Conservation (phyloP, 2,329 filamentous ascomycete species). For the Phaeosphaeria sp. region DNA sequence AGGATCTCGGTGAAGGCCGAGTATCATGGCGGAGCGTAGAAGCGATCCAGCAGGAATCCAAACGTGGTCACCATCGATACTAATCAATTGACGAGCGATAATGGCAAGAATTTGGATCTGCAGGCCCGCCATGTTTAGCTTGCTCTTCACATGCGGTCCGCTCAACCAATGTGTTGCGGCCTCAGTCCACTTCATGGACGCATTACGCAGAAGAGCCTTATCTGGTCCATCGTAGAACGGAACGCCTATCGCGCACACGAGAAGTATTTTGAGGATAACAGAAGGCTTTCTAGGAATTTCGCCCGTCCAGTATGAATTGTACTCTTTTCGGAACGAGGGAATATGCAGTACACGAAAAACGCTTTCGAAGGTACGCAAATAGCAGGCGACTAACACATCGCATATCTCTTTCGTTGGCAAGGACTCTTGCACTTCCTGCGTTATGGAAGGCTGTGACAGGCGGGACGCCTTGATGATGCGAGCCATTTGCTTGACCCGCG, state of each 20-base stretch:
- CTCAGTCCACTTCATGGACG: slow-evolving; percentile 59
- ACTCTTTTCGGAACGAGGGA: slow-evolving; percentile 57
- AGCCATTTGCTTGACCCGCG: slow-evolving; percentile 59
- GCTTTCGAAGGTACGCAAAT: slow-evolving; percentile 57
- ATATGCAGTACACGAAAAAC: slow-evolving; percentile 59
- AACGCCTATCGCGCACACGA: slow-evolving; percentile 44
- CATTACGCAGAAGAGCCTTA: slow-evolving; percentile 49
- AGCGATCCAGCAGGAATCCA: slow-evolving; percentile 50
- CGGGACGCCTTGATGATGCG: slow-evolving; percentile 57
- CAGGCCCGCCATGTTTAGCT: slow-evolving; percentile 58
- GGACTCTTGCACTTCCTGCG: slow-evolving; percentile 46
- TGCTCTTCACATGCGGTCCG: slow-evolving; percentile 60
- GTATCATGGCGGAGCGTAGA: slow-evolving; percentile 48
- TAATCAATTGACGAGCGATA: slow-evolving; percentile 45
- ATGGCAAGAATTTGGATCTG: slow-evolving; percentile 53
- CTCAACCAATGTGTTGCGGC: slow-evolving; percentile 63
- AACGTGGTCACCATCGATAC: slow-evolving; percentile 44
- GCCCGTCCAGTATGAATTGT: slow-evolving; percentile 58
- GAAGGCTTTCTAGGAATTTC: slow-evolving; percentile 51
- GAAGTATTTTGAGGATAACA: slow-evolving; percentile 59
- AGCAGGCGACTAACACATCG: slow-evolving; percentile 57
- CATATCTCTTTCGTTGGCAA: slow-evolving; percentile 56
- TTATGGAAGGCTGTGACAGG: slow-evolving; percentile 52
- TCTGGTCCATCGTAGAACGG: slow-evolving; percentile 58
- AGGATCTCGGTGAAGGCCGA: slow-evolving; percentile 52